Conservation (phyloP, 306 rosid species). For the peach (Prunus persica) region Prunus_persica_NCBIv2 NC_034009.1:35761001-35761500, state of each 20-base stretch:
- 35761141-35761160: slow-evolving; percentile 46
- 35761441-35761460: background rate
- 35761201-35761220: slow-evolving; percentile 89
- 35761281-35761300: slow-evolving; percentile 80
- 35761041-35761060: slow-evolving; percentile 98
- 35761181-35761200: slow-evolving; percentile 98
- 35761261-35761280: slow-evolving; percentile 78
- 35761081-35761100: slow-evolving; percentile 26
- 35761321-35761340: slow-evolving; percentile 98
- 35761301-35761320: slow-evolving; percentile 79
- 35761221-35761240: slow-evolving; percentile 64
- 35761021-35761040: slow-evolving; percentile 99
- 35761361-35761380: slow-evolving; percentile 87
- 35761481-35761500: slow-evolving; percentile 13
- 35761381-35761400: slow-evolving; percentile 98
- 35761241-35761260: slow-evolving; percentile 71
- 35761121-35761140: slow-evolving; percentile 18
- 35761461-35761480: background rate
- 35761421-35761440: slow-evolving; percentile 20
- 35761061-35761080: slow-evolving; percentile 43
- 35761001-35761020: slow-evolving; percentile 92
- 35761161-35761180: slow-evolving; percentile 97
- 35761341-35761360: slow-evolving; percentile 99
- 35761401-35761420: slow-evolving; percentile 58
- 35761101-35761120: background rate